Conservation (phyloP, 106 monocot genomes). For the Dendrobium catenatum region DNA sequence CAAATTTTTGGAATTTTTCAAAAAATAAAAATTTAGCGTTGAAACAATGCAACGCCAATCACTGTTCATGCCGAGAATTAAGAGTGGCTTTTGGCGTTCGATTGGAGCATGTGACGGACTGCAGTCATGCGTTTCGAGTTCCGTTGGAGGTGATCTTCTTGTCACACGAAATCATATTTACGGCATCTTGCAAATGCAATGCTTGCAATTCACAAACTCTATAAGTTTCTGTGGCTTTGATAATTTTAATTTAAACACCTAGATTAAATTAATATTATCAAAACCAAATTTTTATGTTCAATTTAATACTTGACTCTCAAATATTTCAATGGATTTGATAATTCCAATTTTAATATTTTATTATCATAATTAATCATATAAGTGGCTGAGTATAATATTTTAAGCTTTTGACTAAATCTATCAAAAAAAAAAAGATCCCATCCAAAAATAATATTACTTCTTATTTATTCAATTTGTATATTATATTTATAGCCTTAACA, state of each 20-base stretch:
- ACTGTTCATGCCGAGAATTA: too few relatives aligned
- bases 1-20: too few relatives aligned
- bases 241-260: neutral
- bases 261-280: neutral
- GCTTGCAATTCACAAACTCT: neutral
- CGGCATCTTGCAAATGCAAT: neutral
- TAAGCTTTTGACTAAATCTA: neutral
- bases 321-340: neutral
- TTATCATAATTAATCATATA: neutral
- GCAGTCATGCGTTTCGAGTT: too few relatives aligned
- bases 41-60: too few relatives aligned
- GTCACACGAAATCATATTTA: neutral
- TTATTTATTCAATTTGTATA: neutral
- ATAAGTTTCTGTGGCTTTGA: neutral
- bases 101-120: too few relatives aligned
- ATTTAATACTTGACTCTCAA: neutral
- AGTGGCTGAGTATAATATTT: neutral
- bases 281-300: neutral
- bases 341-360: neutral
- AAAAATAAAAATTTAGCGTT: too few relatives aligned
- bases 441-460: neutral
- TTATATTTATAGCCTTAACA: too few relatives aligned
- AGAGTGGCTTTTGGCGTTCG: too few relatives aligned
- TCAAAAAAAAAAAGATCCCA: neutral
- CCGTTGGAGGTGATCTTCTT: neutral